Percentiles rank a stretch among this genome's conserved stretches.
Evolutionary conservation across 1,284 basidiomycete species (phyloP).

Genomic region (Sanguinoderma infundibulare): DNA sequence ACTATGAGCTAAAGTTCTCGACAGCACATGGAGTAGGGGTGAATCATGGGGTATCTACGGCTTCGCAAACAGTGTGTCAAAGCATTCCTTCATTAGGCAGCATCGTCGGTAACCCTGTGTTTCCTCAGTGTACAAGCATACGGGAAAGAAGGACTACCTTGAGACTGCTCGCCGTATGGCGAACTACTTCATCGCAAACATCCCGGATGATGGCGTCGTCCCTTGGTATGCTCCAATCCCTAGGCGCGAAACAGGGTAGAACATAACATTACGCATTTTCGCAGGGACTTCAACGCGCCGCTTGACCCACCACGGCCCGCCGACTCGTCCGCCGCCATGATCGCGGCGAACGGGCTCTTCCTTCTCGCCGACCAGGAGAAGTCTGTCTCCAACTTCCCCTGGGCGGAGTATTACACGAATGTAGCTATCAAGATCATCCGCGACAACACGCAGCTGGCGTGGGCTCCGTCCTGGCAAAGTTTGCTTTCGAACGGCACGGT

Average conservation of each 20-base stretch:
- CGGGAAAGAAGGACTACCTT: conserved; percentile 54
- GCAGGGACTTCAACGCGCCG: conserved; percentile 75
- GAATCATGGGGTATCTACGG: conserved; percentile 76
- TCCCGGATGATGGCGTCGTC: conserved; percentile 62
- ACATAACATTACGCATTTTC: conserved; percentile 1
- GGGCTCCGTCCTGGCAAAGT: conserved; percentile 63
- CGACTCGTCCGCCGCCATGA: conserved; percentile 69
- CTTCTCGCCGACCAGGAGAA: conserved; percentile 59
- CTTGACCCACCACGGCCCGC: conserved; percentile 55
- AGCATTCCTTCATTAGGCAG: background rate
- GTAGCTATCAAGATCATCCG: conserved; percentile 56
- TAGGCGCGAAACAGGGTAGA: background rate
- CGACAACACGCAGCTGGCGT: conserved; percentile 56
- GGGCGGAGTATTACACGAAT: conserved; percentile 47
- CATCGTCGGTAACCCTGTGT: conserved; percentile 14
- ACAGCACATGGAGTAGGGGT: conserved; percentile 75
- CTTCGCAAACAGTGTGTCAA: conserved; percentile 63
- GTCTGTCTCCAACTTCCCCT: conserved; percentile 37
- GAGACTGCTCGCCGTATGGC: conserved; percentile 62
- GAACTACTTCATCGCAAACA: conserved; percentile 57
- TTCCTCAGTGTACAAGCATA: conserved; percentile 60
- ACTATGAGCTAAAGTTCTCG: background rate
- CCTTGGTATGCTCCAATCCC: conserved; percentile 51
- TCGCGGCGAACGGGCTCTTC: conserved; percentile 61
- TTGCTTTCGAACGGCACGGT: conserved; percentile 71